Base-by-base conservation (phyloP, 305 asterid genomes). In the Solanum aculeatissimum region DNA sequence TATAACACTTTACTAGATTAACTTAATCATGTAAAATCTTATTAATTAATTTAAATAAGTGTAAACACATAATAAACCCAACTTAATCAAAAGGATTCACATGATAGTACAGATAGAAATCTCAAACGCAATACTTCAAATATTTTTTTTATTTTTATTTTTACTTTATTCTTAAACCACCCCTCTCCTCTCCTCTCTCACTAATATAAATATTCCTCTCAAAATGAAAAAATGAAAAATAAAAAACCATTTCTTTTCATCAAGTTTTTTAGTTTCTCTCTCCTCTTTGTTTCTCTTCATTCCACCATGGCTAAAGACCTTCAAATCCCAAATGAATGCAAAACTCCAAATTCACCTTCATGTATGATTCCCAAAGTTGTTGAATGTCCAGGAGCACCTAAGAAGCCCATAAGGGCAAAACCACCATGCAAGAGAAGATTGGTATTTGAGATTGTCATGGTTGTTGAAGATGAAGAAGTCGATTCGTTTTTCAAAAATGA, bases 381-480 rank as follows among this genome's bases (percentile, higher is more conserved):
- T 32, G 80, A 70, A 84, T 95, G 98, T 86, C 98, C 98, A 53
- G 95, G 95, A 6, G 95, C 97, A 12, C 97, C 97, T 19, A 92
- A 77, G 86, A 92, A 93, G 91, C 88, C 87, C 42, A 86, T 85
- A 72, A 86, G 85, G 82, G 60, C 83, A 74, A 86, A 68, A 7
- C 29, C 91, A 7, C 85, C 90, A 4, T 90, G 93, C 87, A 91
- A 88, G 91, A 88, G 95, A 74, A 91, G 89, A 80, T 79, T 88
- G 83, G 40, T 35, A 6, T 94, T 93, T 23, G 95, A 93, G 84
- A n/a, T 83, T 42, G 18, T 60, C 68, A 8, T 60, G 32, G 2
- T 60, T 15, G 88, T 86, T 32, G 87, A 84, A 0, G 27, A 85
- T 19, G 94, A 92, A 19, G 96, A 93, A 75, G 69, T 92, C 4